Conservation (phyloP, 2,329 filamentous ascomycete species). For the Beauveria caledonica region DNA sequence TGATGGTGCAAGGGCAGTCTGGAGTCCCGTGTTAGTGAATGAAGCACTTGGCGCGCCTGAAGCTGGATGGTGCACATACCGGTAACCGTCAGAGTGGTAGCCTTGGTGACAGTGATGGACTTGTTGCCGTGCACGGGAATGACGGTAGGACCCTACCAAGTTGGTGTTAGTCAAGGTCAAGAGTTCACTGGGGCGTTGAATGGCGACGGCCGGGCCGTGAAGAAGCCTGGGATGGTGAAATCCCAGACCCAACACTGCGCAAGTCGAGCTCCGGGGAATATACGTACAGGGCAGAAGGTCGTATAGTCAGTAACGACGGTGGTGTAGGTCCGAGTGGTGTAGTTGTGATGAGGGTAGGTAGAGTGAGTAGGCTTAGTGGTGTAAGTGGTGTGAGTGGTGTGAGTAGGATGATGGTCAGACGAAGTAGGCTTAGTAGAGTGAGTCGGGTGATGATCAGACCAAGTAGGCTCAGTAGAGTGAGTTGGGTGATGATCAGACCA, state of each 20-base stretch:
- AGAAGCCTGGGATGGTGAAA: neutral
- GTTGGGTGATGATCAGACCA: too few species aligned
- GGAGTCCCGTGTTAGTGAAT: slow-evolving; percentile 18
- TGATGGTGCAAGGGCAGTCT: slow-evolving; percentile 41
- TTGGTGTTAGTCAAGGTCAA: slow-evolving; percentile 12
- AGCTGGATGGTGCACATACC: slow-evolving; percentile 23
- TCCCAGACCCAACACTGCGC: neutral
- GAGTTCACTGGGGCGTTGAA: neutral
- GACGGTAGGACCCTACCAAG: slow-evolving; percentile 26
- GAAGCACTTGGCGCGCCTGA: neutral
- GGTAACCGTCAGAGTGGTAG: slow-evolving; percentile 36
- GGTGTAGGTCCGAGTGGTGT: neutral
- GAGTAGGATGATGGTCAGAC: too few species aligned
- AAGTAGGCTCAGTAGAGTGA: too few species aligned
- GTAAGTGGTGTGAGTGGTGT: too few species aligned
- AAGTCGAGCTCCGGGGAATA: neutral
- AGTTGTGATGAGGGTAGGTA: too few species aligned
- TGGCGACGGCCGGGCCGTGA: neutral
- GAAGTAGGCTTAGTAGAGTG: too few species aligned
- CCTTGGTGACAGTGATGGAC: slow-evolving; percentile 35
- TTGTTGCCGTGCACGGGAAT: slow-evolving; percentile 29
- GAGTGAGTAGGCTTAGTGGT: too few species aligned
- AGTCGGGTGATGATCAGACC: too few species aligned
- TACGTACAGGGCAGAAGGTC: slow-evolving; percentile 36
- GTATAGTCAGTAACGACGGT: slow-evolving; percentile 26